Conservation (phyloP, 73 alveolate genomes). For the Effrenium voratum region DNA sequence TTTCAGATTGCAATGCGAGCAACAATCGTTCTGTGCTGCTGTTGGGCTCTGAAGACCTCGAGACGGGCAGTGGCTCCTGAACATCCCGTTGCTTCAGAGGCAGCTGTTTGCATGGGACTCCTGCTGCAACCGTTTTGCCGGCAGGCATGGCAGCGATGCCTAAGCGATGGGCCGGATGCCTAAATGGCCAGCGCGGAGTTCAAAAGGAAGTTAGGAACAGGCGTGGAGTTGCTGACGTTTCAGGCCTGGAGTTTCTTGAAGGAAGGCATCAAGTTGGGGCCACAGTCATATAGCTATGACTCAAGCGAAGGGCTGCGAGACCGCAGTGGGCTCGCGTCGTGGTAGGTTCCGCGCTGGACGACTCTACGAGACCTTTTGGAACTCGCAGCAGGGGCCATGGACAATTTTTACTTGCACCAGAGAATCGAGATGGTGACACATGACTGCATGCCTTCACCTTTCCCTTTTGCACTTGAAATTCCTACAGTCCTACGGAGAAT, state of each 20-base stretch:
- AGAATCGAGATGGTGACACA: background rate
- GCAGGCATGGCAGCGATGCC: slow-evolving; percentile 68
- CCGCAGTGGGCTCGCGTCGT: background rate
- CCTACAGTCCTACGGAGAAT: too few relatives aligned
- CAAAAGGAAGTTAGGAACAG: background rate
- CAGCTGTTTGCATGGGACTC: too few relatives aligned
- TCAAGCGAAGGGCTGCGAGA: background rate
- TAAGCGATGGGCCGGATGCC: slow-evolving; percentile 45
- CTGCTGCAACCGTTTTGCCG: too few relatives aligned
- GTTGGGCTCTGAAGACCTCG: too few relatives aligned
- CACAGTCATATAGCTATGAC: background rate
- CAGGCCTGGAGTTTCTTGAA: slow-evolving; percentile 85
- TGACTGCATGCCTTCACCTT: background rate
- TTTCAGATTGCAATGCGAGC: too few relatives aligned
- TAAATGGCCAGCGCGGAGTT: background rate
- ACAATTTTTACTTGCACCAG: background rate
- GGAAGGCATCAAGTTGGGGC: slow-evolving; percentile 59
- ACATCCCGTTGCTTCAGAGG: too few relatives aligned
- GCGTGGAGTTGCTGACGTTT: background rate
- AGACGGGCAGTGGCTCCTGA: too few relatives aligned
- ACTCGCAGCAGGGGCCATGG: slow-evolving; percentile 14
- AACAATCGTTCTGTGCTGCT: too few relatives aligned
- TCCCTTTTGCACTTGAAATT: background rate
- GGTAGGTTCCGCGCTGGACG: slow-evolving; percentile 53
- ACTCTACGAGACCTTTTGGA: slow-evolving; percentile 69